Conservation (phyloP, 169 alveolate species). For the Eimeria zaria region DNA sequence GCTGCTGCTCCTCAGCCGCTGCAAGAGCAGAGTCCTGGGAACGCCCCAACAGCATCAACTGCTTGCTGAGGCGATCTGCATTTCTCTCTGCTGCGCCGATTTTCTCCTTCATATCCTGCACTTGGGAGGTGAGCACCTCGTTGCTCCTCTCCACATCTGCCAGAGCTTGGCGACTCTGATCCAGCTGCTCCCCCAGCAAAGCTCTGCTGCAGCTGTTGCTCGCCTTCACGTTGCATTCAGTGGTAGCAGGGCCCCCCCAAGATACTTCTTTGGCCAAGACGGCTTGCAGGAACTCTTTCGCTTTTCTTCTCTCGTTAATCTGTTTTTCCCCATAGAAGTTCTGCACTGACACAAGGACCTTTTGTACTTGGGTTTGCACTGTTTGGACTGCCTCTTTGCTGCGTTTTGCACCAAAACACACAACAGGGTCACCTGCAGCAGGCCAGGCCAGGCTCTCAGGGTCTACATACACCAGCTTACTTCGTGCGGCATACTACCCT, state of each 20-base stretch:
- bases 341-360: constrained; percentile 1
- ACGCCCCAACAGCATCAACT: constrained; percentile 41
- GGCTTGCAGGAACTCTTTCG: neutral
- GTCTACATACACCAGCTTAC: neutral
- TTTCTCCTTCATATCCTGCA: constrained; percentile 43
- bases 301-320: neutral
- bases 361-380: constrained; percentile 1
- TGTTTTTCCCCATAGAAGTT: constrained; percentile 52
- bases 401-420: constrained; percentile 4
- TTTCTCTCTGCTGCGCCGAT: constrained; percentile 10
- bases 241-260: neutral
- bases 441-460: no score
- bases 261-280: neutral
- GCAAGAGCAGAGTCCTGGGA: constrained; percentile 27
- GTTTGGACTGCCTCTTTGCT: constrained; percentile 24
- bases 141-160: constrained; percentile 30
- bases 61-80: constrained; percentile 64
- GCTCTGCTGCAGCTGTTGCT: constrained; percentile 40
- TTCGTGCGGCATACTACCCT: neutral
- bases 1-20: constrained; percentile 10
- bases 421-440: neutral
- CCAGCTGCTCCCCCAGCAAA: constrained; percentile 49
- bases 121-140: constrained; percentile 34
- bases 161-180: neutral
- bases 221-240: neutral